Evolutionary conservation across 352 stramenopile species (phyloP).

Genomic region (Globisporangium okanoganense): DNA sequence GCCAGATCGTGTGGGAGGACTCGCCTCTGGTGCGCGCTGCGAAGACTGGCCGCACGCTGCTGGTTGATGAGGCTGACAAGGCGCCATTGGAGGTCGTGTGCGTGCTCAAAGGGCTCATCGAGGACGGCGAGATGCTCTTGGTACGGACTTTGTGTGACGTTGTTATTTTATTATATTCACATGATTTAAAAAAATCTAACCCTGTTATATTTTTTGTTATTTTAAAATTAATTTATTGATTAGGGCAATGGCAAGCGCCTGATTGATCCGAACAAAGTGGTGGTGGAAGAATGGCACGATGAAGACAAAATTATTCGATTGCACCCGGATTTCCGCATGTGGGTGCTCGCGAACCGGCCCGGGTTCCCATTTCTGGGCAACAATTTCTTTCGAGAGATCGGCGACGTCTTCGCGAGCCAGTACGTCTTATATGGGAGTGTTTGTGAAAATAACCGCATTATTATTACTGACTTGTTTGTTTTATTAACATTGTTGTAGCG

Average conservation of each 20-base stretch:
- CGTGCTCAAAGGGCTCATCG: slow-evolving; percentile 94
- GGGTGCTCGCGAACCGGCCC: slow-evolving; percentile 94
- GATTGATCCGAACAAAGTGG: slow-evolving; percentile 65
- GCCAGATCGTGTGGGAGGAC: slow-evolving; percentile 90
- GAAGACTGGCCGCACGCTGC: slow-evolving; percentile 87
- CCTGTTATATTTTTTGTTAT: background rate
- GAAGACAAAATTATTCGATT: slow-evolving; percentile 86
- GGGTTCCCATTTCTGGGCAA: slow-evolving; percentile 97
- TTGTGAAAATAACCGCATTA: no score
- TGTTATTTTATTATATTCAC: background rate
- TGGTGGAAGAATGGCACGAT: slow-evolving; percentile 56
- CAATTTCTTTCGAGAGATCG: slow-evolving; percentile 93
- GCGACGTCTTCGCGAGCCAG: slow-evolving; percentile 92
- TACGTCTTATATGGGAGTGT: slow-evolving; percentile 23
- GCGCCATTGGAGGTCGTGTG: slow-evolving; percentile 94
- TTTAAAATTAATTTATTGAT: background rate
- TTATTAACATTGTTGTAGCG: slow-evolving; percentile 20
- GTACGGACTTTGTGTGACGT: slow-evolving; percentile 18
- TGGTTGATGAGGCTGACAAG: slow-evolving; percentile 97
- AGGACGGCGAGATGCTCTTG: slow-evolving; percentile 95
- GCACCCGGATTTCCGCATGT: slow-evolving; percentile 92
- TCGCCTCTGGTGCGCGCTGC: slow-evolving; percentile 93
- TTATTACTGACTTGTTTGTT: background rate
- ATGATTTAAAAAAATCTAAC: no score
- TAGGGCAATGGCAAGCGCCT: slow-evolving; percentile 87